These are phyloP conservation scores for Gracilariopsis chorda DNA, from an alignment of 23 red algal species.

Conservation along the genomic window DNA sequence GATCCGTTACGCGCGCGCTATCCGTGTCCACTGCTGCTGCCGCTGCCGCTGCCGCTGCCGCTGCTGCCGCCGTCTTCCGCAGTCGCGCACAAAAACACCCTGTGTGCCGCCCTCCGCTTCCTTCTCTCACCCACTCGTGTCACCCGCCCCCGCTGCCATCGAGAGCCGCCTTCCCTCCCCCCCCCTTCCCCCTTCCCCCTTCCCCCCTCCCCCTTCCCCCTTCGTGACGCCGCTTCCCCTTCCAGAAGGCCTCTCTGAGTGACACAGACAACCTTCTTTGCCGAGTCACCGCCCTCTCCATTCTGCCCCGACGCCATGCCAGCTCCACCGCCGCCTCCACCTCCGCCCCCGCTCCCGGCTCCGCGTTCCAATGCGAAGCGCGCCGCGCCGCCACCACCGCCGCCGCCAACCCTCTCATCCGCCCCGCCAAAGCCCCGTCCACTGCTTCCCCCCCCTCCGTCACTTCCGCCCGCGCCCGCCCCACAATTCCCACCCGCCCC, in stretches of 20 bases:
- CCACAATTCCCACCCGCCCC: too few relatives aligned
- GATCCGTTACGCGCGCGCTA: not conserved
- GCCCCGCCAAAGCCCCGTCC: not conserved
- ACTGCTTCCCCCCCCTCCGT: not conserved
- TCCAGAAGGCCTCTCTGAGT: not conserved
- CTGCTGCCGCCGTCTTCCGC: not conserved
- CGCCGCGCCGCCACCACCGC: constrained; percentile 8
- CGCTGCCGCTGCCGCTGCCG: not conserved
- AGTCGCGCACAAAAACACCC: too few relatives aligned
- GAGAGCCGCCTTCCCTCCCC: not conserved
- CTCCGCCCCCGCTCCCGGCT: constrained; percentile 15
- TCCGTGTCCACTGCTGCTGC: not conserved
- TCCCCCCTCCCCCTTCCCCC: not conserved
- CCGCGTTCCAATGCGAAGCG: not conserved
- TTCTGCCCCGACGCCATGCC: not conserved
- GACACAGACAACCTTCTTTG: not conserved
- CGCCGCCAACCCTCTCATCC: not conserved
- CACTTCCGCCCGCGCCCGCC: not conserved
- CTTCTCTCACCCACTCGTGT: not conserved
- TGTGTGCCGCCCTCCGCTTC: not conserved
- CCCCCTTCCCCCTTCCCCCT: not conserved
- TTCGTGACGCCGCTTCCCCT: not conserved
- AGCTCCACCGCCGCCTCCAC: constrained; percentile 33
- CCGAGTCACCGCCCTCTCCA: not conserved
- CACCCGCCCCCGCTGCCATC: not conserved